Base-by-base conservation (phyloP, 306 rosid genomes). In the Vigna hirtella region DNA sequence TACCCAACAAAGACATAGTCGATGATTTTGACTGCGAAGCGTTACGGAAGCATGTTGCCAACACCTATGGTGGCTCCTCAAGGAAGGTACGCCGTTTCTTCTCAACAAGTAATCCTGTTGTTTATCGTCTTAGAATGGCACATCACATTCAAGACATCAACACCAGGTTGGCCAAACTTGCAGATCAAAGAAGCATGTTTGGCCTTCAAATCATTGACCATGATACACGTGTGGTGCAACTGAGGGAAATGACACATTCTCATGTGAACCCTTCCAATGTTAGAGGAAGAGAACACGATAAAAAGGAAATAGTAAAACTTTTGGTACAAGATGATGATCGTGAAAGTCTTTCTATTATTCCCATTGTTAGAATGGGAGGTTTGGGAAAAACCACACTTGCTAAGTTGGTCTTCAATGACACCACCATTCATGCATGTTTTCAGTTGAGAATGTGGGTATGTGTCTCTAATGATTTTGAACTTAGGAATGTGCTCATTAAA, bases 391-490 rank as follows among this genome's bases (percentile, higher is more conserved):
- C 62, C 32, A 56, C 62, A 9, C 62, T 56, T 17, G 32, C 62
- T 20, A 56, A 56, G 32, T 22, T 22, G 62, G 62, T 56, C 32
- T 56, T 56, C 7, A 20, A 56, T 20, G 62, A 55, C 2, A 20
- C 32, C 30, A 55, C 2, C 14, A 57, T 57, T 9, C 9, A 24
- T 9, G 64, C 26, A 1, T 57, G 34, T 57, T 57, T 57, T 9
- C 1, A 15, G 0, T 57, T 57, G 7, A 57, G 24, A n/a, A 20
- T 53, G 26, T 52, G 58, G 58, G 58, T 52, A 10, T 52, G 58
- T 52, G 58, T 55, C 17, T 48, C 16, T 57, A 18, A 65, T 65
- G 70, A 65, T 18, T 65, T 65, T 65, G 51, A 65, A 65, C 55
- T 49, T 49, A 14, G 2, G 51, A 22, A 17, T 4, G 1, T 65